A percentile compares a stretch with the other conserved stretches of the same genome.
Conservation (phyloP, 2,329 filamentous ascomycete species). For the Aureobasidium sp. region DNA sequence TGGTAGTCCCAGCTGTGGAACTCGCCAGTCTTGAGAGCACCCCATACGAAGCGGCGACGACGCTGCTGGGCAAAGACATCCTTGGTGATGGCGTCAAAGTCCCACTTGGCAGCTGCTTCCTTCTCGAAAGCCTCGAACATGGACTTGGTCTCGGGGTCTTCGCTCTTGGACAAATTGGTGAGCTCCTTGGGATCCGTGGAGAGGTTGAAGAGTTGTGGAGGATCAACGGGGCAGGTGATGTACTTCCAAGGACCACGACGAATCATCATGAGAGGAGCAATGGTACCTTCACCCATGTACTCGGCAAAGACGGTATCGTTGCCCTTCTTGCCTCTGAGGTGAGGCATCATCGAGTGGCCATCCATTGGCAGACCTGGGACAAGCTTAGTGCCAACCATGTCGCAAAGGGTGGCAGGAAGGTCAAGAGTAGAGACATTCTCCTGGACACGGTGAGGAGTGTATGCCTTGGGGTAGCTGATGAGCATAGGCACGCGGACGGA, state of each 20-base stretch:
- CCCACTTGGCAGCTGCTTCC: slow-evolving; percentile 70
- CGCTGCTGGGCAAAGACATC: slow-evolving; percentile 72
- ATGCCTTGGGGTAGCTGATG: slow-evolving; percentile 69
- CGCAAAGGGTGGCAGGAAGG: slow-evolving; percentile 79
- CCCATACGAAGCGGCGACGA: slow-evolving; percentile 69
- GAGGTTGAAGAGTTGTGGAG: slow-evolving; percentile 77
- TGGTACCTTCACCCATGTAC: slow-evolving; percentile 88
- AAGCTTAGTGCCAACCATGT: slow-evolving; percentile 65
- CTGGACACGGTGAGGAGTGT: slow-evolving; percentile 64
- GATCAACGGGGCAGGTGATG: slow-evolving; percentile 74
- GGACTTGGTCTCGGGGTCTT: slow-evolving; percentile 30
- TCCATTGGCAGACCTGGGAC: slow-evolving; percentile 72
- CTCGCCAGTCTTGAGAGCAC: slow-evolving; percentile 64
- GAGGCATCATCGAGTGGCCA: slow-evolving; percentile 71
- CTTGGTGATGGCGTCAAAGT: slow-evolving; percentile 67
- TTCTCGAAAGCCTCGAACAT: slow-evolving; percentile 55
- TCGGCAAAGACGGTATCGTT: slow-evolving; percentile 89
- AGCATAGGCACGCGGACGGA: slow-evolving; percentile 84
- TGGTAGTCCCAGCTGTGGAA: slow-evolving; percentile 83
- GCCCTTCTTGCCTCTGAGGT: slow-evolving; percentile 57
- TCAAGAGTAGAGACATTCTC: slow-evolving; percentile 89
- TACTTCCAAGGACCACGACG: slow-evolving; percentile 85
- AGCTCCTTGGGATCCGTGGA: slow-evolving; percentile 66
- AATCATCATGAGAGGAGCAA: slow-evolving; percentile 91
- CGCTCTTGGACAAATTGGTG: slow-evolving; percentile 53